phyloP scores from a whole-genome alignment of 176 grass and related monocot genomes.

The Dendrocalamus sinicus region DNA sequence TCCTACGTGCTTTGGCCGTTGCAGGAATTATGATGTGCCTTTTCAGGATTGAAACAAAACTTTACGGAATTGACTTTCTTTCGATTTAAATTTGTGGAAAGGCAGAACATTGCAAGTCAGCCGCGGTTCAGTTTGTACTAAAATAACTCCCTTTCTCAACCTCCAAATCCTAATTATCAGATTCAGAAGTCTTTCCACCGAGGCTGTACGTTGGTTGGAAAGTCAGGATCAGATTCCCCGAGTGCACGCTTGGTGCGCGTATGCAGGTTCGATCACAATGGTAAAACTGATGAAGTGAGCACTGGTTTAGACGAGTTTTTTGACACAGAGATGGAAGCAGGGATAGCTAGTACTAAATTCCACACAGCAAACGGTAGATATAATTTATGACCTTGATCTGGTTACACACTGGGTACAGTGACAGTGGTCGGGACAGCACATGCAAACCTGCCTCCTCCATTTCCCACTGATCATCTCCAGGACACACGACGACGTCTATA shows the following conservation, averaged over 20 bases:
- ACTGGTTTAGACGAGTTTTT: background rate
- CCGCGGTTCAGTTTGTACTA: background rate
- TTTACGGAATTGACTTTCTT: background rate
- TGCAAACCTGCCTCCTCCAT: constrained; percentile 46
- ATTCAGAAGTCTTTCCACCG: background rate
- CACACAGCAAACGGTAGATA: constrained; percentile 8
- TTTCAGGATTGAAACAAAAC: constrained; percentile 38
- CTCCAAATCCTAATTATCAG: background rate
- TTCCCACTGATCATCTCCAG: constrained; percentile 39
- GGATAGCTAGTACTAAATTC: background rate
- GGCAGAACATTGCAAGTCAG: background rate
- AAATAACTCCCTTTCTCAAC: background rate
- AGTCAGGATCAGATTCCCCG: constrained; percentile 23
- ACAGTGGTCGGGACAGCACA: constrained; percentile 54
- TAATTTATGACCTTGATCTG: constrained; percentile 47
- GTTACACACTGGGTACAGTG: constrained; percentile 44
- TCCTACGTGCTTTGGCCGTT: constrained; percentile 31
- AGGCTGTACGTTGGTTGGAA: background rate
- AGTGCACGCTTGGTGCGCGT: background rate
- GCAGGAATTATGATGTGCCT: constrained; percentile 39
- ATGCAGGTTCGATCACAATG: background rate
- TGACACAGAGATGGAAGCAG: background rate
- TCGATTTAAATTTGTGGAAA: constrained; percentile 4
- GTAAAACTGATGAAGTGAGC: background rate
- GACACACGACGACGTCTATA: constrained; percentile 20